Evolutionary conservation across 331 rosid species (phyloP).

Genomic region (Rosa hybrid): DNA sequence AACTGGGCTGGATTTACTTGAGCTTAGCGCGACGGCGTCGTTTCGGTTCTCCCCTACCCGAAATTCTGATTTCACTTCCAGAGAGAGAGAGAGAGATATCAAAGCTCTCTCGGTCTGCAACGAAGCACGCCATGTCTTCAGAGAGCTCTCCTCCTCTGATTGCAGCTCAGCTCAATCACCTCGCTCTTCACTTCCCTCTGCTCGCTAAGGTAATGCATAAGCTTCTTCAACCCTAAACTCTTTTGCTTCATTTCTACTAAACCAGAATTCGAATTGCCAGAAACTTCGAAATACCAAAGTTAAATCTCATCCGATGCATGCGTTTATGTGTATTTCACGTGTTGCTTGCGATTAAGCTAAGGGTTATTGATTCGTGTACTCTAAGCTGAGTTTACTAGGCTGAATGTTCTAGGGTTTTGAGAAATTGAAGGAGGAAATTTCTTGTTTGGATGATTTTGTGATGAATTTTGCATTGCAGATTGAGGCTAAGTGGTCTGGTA

Average conservation of each 20-base stretch:
- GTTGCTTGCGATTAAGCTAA: background rate
- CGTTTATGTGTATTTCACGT: background rate
- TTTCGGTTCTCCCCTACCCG: background rate
- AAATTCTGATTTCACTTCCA: background rate
- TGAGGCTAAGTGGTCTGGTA: slow-evolving; percentile 83
- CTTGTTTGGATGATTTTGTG: background rate
- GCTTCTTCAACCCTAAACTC: background rate
- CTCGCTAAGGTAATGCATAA: slow-evolving; percentile 53
- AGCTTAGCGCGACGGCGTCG: background rate
- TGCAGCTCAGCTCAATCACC: slow-evolving; percentile 75
- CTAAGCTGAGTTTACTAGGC: background rate
- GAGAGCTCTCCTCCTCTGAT: slow-evolving; percentile 70
- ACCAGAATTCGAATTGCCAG: background rate
- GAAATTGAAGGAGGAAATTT: background rate
- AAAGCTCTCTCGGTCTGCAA: background rate
- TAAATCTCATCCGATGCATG: background rate
- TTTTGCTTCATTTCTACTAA: slow-evolving; percentile 12
- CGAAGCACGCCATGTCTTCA: slow-evolving; percentile 42
- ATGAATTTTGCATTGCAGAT: slow-evolving; percentile 49
- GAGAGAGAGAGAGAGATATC: background rate
- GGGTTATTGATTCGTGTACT: background rate
- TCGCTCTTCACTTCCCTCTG: slow-evolving; percentile 60
- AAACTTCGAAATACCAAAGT: background rate
- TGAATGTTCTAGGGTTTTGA: slow-evolving; percentile 10
- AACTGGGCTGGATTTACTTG: background rate